Evolutionary conservation across 352 stramenopile species (phyloP).

Genomic region (Thalassiosira exigua): DNA sequence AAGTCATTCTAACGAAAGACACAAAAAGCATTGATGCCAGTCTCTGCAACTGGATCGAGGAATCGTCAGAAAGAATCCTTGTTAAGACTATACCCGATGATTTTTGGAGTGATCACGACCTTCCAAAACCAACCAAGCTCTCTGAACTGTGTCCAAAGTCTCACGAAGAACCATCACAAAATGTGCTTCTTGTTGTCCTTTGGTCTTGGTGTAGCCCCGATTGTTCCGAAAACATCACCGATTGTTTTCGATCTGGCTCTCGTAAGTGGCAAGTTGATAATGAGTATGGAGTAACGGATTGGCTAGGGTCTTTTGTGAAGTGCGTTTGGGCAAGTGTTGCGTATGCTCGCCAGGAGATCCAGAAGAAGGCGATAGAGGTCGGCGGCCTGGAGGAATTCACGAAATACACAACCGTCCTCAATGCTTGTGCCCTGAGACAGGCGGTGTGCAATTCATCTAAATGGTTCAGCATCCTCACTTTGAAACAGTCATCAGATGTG

Average conservation of each 20-base stretch:
- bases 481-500: neutral
- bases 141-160: conserved; percentile 15
- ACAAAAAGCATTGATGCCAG: neutral
- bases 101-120: conserved; percentile 14
- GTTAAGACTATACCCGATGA: conserved; percentile 5
- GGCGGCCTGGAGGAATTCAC: neutral
- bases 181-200: conserved; percentile 9
- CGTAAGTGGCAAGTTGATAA: neutral
- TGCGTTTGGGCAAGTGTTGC: neutral
- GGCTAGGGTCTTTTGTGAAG: conserved; percentile 1
- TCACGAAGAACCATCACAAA: neutral
- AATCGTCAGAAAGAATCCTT: conserved; percentile 20
- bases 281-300: conserved; percentile 1
- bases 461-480: neutral
- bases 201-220: neutral
- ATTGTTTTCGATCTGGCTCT: neutral
- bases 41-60: conserved; percentile 12
- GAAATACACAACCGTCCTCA: neutral
- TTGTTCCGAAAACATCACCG: neutral
- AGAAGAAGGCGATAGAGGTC: conserved; percentile 1
- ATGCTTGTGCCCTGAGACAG: neutral
- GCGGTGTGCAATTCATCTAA: neutral
- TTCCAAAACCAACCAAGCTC: conserved; percentile 15
- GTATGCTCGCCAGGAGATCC: neutral
- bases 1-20: conserved; percentile 12